Evolutionary conservation across 1,284 basidiomycete genomes (phyloP).

Genomic region (Pterula multifida): DNA sequence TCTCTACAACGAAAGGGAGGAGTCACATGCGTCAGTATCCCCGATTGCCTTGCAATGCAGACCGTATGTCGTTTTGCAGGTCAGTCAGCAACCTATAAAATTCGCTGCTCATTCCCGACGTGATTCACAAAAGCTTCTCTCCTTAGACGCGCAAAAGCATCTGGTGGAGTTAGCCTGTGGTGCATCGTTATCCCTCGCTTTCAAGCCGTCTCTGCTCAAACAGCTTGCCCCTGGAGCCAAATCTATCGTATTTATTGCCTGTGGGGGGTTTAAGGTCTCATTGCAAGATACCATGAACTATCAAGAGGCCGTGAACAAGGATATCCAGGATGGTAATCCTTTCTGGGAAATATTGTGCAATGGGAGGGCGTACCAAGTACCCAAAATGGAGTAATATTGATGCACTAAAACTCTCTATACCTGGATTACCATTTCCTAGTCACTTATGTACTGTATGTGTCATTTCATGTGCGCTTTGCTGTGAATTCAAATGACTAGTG

Average conservation of each 20-base stretch:
- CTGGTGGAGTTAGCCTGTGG: slow-evolving; percentile 64
- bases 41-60: slow-evolving; percentile 60
- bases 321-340: slow-evolving; percentile 14
- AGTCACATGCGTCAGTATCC: slow-evolving; percentile 44
- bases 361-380: slow-evolving; percentile 21
- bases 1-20: slow-evolving; percentile 44
- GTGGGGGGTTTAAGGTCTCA: slow-evolving; percentile 62
- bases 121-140: no score
- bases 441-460: no score
- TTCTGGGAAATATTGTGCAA: slow-evolving; percentile 28
- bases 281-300: slow-evolving; percentile 39
- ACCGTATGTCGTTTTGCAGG: slow-evolving; percentile 42
- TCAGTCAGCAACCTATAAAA: slow-evolving; percentile 18
- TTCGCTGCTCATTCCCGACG: neutral
- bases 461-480: no score
- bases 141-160: slow-evolving; percentile 59
- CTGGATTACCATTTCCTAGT: no score
- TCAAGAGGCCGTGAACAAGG: slow-evolving; percentile 22
- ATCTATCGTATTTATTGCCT: slow-evolving; percentile 50
- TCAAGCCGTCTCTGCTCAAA: slow-evolving; percentile 41
- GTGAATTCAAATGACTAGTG: neutral
- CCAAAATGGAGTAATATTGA: slow-evolving; percentile 12
- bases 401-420: no score
- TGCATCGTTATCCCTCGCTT: slow-evolving; percentile 52
- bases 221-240: slow-evolving; percentile 27